Conservation (phyloP, 768 basidiomycete genomes). For the Suillus bovinus region DNA sequence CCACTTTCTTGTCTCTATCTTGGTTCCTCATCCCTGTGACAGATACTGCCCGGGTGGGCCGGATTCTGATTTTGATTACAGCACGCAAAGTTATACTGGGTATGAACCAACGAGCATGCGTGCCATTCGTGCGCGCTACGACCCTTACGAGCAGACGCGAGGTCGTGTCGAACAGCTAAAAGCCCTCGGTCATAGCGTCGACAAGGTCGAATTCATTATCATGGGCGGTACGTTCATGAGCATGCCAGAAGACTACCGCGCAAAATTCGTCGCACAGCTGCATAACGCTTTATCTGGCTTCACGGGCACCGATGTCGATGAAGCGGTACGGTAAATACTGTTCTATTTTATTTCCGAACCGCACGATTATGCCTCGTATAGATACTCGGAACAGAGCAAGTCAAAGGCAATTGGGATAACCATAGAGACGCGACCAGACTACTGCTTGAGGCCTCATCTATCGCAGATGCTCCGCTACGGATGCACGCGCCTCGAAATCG, state of each 20-base stretch:
- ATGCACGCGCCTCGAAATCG: slow-evolving; percentile 97
- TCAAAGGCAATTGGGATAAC: slow-evolving; percentile 99
- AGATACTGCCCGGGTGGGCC: slow-evolving; percentile 99
- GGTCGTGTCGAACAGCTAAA: slow-evolving; percentile 96
- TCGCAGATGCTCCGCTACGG: slow-evolving; percentile 99
- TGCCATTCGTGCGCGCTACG: slow-evolving; percentile 93
- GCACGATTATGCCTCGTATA: slow-evolving; percentile 26
- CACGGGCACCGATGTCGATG: slow-evolving; percentile 91
- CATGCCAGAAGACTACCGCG: slow-evolving; percentile 96
- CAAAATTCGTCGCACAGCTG: slow-evolving; percentile 90
- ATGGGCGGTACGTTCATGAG: slow-evolving; percentile 99
- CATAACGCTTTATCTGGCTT: slow-evolving; percentile 97
- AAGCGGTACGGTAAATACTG: slow-evolving; percentile 75
- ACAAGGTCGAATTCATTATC: slow-evolving; percentile 93
- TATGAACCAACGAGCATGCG: slow-evolving; percentile 99
- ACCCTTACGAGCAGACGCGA: slow-evolving; percentile 96
- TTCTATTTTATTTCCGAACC: neutral
- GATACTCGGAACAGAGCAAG: slow-evolving; percentile 95
- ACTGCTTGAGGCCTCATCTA: slow-evolving; percentile 94
- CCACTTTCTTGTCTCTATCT: neutral
- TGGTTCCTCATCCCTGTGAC: slow-evolving; percentile 8
- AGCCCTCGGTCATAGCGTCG: slow-evolving; percentile 93
- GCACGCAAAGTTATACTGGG: slow-evolving; percentile 94
- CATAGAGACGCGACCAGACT: slow-evolving; percentile 97
- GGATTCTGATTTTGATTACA: slow-evolving; percentile 99